These are phyloP conservation scores for Tricholoma sp. DNA, from an alignment of 768 basidiomycete genomes.

Conservation along the genomic window DNA sequence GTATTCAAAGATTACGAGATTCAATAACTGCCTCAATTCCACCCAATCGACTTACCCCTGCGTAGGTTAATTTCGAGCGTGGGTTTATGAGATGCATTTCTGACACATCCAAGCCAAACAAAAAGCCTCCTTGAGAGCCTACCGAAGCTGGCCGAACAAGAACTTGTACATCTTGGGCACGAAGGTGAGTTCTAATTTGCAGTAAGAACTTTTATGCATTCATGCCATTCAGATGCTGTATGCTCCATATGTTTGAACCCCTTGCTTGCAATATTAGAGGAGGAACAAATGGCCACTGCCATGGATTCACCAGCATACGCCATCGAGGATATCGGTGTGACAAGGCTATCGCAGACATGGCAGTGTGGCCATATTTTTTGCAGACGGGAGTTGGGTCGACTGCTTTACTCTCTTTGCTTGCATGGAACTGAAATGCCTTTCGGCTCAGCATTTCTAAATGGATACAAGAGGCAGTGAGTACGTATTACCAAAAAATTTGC, in stretches of 20 bases:
- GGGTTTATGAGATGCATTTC: background rate
- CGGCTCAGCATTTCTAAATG: conserved; percentile 56
- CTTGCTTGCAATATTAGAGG: conserved; percentile 61
- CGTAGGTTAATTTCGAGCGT: conserved; percentile 10
- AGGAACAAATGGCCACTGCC: conserved; percentile 66
- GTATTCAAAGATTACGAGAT: conserved; percentile 11
- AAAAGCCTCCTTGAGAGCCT: conserved; percentile 39
- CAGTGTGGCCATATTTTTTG: conserved; percentile 74
- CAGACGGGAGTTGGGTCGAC: conserved; percentile 59
- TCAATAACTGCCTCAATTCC: conserved; percentile 10
- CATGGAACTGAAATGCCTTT: conserved; percentile 6
- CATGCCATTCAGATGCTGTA: conserved; percentile 43
- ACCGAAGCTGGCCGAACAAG: conserved; percentile 45
- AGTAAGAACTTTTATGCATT: background rate
- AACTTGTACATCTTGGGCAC: conserved; percentile 42
- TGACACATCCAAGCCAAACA: conserved; percentile 26
- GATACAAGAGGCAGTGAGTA: conserved; percentile 52
- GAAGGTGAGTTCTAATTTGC: conserved; percentile 29
- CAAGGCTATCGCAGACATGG: conserved; percentile 46
- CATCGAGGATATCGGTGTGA: conserved; percentile 65
- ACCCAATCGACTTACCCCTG: conserved; percentile 10
- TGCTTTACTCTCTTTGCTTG: conserved; percentile 3
- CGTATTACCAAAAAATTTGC: background rate
- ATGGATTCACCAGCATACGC: conserved; percentile 80
- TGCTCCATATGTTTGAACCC: conserved; percentile 77